Conservation (phyloP, 2,329 filamentous ascomycete species). For the Aspergillus sp. region DNA sequence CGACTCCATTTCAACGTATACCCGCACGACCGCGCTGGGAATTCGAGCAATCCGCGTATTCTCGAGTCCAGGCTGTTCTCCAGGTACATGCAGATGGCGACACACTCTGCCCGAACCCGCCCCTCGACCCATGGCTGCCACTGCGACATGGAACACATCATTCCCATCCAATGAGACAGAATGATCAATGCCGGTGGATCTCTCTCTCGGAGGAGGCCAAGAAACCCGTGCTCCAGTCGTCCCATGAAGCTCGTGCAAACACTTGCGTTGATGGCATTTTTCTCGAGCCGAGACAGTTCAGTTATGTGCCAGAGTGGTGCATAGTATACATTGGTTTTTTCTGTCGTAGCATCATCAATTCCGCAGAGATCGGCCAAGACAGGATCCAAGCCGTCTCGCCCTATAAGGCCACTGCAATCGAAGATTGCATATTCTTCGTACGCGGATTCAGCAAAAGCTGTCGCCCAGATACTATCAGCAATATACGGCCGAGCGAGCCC, state of each 20-base stretch:
- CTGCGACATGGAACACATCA: constrained; percentile 28
- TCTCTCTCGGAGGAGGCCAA: constrained; percentile 21
- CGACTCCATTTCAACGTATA: constrained; percentile 11
- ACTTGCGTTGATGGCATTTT: constrained; percentile 14
- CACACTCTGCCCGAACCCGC: constrained; percentile 26
- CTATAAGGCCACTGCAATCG: constrained; percentile 11
- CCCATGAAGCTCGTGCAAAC: constrained; percentile 28
- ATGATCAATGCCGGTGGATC: constrained; percentile 28
- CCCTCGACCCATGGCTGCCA: constrained; percentile 31
- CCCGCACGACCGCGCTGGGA: constrained; percentile 25
- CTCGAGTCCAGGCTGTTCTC: constrained; percentile 21
- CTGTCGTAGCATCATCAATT: constrained; percentile 22
- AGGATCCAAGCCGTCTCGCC: constrained; percentile 24
- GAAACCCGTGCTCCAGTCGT: constrained; percentile 23
- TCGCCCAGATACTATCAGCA: constrained; percentile 25
- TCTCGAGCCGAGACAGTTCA: constrained; percentile 19
- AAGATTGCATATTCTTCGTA: constrained; percentile 17
- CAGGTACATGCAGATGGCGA: constrained; percentile 32
- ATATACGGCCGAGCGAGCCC: constrained; percentile 13
- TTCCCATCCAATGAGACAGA: constrained; percentile 31
- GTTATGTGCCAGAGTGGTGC: constrained; percentile 20
- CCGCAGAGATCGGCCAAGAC: constrained; percentile 29
- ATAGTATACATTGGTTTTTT: constrained; percentile 24
- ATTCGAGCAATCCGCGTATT: constrained; percentile 21
- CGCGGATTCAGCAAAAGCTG: constrained; percentile 17